phyloP scores from a whole-genome alignment of 2,329 filamentous ascomycete species.

The Xylaria sp. region DNA sequence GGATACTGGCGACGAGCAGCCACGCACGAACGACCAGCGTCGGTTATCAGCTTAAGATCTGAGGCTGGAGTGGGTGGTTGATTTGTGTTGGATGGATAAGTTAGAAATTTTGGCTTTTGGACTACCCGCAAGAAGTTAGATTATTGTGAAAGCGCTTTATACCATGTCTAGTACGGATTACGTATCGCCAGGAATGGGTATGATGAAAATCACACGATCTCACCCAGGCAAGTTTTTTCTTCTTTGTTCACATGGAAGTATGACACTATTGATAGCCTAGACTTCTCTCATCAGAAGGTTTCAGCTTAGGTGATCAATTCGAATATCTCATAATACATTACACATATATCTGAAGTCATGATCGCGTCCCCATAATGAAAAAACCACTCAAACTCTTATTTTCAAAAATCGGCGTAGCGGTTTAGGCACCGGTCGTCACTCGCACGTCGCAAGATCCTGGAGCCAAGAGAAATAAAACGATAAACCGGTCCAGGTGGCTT shows the following conservation, averaged over 20 bases:
- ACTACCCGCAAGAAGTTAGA: neutral
- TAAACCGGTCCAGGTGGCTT: neutral
- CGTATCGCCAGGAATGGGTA: neutral
- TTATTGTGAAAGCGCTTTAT: neutral
- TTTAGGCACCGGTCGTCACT: neutral
- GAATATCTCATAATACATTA: neutral
- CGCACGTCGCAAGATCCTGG: neutral
- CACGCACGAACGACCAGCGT: neutral
- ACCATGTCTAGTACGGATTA: neutral
- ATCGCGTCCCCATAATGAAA: neutral
- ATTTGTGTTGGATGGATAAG: neutral
- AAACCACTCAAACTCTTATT: constrained; percentile 1
- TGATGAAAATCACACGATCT: neutral
- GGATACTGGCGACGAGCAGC: neutral
- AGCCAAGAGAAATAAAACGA: neutral
- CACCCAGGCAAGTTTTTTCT: neutral
- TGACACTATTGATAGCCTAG: neutral
- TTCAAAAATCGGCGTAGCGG: neutral
- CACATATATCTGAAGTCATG: constrained; percentile 11
- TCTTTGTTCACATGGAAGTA: neutral
- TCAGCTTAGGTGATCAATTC: too few species aligned
- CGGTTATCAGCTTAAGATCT: neutral
- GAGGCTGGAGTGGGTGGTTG: neutral
- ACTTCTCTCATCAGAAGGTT: neutral
- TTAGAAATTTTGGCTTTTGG: neutral